Percentiles rank a stretch among this genome's conserved stretches.
Conservation (phyloP, 176 grass and related monocot genomes). For the Lolium rigidum region DNA sequence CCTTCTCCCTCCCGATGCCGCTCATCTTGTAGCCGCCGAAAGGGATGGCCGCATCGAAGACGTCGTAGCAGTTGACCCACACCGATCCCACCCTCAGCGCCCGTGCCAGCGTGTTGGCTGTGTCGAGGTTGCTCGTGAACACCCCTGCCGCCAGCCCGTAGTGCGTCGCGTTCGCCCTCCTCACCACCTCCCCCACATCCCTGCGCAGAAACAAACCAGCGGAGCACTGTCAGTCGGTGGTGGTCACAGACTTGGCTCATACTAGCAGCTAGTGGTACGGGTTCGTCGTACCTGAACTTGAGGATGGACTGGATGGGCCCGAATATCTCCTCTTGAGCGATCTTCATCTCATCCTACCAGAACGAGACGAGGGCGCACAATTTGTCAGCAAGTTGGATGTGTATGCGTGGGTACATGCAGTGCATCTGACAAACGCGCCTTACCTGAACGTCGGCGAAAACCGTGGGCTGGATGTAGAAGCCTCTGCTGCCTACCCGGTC, state of each 20-base stretch:
- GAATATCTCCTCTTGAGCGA: slow-evolving; percentile 90
- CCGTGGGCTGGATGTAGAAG: slow-evolving; percentile 87
- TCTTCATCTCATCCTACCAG: slow-evolving; percentile 78
- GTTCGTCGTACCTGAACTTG: slow-evolving; percentile 69
- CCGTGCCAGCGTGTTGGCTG: slow-evolving; percentile 75
- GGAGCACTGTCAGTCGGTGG: neutral
- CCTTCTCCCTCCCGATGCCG: slow-evolving; percentile 84
- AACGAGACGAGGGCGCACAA: neutral
- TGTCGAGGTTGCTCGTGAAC: slow-evolving; percentile 79
- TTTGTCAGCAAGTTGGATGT: neutral
- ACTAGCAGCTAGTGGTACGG: neutral
- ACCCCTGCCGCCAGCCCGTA: slow-evolving; percentile 90
- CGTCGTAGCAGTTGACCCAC: slow-evolving; percentile 88
- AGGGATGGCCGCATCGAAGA: slow-evolving; percentile 90
- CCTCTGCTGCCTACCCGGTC: slow-evolving; percentile 63
- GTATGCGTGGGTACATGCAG: neutral
- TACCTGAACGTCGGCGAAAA: slow-evolving; percentile 83
- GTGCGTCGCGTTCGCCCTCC: slow-evolving; percentile 54
- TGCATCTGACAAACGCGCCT: neutral
- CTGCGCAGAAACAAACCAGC: neutral
- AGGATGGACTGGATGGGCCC: slow-evolving; percentile 96
- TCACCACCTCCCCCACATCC: slow-evolving; percentile 59
- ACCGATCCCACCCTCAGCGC: slow-evolving; percentile 71
- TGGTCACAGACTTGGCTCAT: neutral
- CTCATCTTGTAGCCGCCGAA: slow-evolving; percentile 98